Conservation (phyloP, 768 basidiomycete genomes). For the Mrakia frigida region DNA sequence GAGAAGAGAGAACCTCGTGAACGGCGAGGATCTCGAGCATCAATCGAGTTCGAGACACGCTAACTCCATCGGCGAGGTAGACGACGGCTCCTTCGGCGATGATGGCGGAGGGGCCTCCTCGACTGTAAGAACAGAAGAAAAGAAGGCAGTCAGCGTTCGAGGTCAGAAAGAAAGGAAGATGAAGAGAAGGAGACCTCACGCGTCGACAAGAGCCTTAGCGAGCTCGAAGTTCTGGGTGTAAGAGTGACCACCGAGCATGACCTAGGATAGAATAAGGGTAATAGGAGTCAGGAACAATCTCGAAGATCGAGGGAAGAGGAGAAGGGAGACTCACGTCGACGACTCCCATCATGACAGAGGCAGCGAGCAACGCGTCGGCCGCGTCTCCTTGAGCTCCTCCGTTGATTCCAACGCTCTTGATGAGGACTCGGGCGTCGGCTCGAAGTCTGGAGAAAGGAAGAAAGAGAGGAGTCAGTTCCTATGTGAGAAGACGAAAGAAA, state of each 20-base stretch:
- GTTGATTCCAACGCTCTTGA: constrained; percentile 40
- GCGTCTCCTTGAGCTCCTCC: constrained; percentile 42
- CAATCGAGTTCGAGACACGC: constrained; percentile 45
- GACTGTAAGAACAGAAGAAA: constrained; percentile 33
- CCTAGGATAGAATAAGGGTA: not conserved
- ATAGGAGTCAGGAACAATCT: not conserved
- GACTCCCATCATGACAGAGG: constrained; percentile 33
- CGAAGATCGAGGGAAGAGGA: not conserved
- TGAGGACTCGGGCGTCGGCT: constrained; percentile 45
- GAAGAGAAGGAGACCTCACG: constrained; percentile 40
- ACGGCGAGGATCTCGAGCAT: constrained; percentile 43
- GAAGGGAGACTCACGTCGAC: constrained; percentile 34
- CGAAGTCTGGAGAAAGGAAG: constrained; percentile 36
- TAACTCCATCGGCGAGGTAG: constrained; percentile 39
- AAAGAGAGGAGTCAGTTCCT: not conserved
- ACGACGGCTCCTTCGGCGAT: constrained; percentile 39
- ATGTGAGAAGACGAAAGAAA: not conserved
- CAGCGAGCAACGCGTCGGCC: constrained; percentile 46
- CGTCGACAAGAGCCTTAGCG: constrained; percentile 46
- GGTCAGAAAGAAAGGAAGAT: not conserved
- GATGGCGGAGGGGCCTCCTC: constrained; percentile 49
- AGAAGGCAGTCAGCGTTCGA: not conserved
- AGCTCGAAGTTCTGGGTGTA: constrained; percentile 47
- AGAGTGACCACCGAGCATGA: constrained; percentile 46
- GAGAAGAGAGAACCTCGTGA: constrained; percentile 29